phyloP scores from a whole-genome alignment of 257 asterid genomes.

The Ligustrum vulgare region DNA sequence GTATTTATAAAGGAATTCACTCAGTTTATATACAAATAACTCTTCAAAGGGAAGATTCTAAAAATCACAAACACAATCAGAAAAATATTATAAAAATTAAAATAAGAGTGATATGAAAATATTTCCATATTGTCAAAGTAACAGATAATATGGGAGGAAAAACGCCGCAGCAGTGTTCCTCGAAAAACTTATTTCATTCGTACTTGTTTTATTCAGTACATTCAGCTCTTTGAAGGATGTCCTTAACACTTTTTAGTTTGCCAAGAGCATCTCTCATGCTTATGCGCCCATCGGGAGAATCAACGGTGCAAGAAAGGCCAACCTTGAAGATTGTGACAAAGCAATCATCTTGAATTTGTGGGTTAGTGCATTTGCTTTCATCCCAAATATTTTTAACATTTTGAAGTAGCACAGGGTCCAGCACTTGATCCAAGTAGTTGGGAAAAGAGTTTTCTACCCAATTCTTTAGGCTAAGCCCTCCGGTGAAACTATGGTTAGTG shows the following conservation, averaged over 20 bases:
- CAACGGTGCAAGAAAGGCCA: slow-evolving; percentile 46
- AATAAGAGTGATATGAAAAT: background rate
- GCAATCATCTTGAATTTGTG: slow-evolving; percentile 25
- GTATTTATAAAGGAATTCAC: background rate
- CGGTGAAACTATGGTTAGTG: slow-evolving; percentile 35
- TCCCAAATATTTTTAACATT: background rate
- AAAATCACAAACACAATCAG: background rate
- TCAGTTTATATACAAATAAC: background rate
- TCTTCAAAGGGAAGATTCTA: background rate
- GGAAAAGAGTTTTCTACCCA: slow-evolving; percentile 53
- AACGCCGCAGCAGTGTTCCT: background rate
- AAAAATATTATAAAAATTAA: too few relatives aligned
- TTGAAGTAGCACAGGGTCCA: slow-evolving; percentile 38
- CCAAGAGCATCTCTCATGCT: slow-evolving; percentile 41
- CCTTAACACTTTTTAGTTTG: slow-evolving; percentile 30
- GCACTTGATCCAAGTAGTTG: slow-evolving; percentile 30
- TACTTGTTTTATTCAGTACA: background rate
- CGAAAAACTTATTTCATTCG: background rate
- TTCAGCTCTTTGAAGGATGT: slow-evolving; percentile 16
- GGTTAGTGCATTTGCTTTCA: slow-evolving; percentile 9
- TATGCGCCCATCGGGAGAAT: slow-evolving; percentile 39
- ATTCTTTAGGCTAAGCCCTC: slow-evolving; percentile 43
- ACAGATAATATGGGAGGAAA: background rate
- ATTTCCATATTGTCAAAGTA: background rate
- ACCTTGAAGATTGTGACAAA: slow-evolving; percentile 34